Percentiles rank a stretch among this genome's conserved stretches.
Conservation (phyloP, 345 rosid species). For the Gynandropsis gynandra region DNA sequence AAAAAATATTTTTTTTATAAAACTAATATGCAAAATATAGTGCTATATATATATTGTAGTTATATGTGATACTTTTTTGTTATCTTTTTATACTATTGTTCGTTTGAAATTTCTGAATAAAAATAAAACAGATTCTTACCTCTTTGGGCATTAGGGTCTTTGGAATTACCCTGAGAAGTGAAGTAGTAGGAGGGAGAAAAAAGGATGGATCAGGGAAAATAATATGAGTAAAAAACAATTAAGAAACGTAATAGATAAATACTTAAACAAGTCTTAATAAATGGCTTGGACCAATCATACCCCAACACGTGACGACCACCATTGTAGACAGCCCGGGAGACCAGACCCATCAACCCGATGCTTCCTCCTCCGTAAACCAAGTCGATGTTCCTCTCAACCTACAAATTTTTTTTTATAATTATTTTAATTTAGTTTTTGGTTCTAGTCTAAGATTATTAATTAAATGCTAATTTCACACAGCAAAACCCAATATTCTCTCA, state of each 20-base stretch:
- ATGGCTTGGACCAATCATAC: conserved; percentile 19
- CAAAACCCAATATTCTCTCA: not conserved
- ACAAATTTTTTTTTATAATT: conserved; percentile 6
- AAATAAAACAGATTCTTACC: conserved; percentile 25
- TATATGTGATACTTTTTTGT: no score
- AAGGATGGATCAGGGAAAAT: not conserved
- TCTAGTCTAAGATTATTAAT: not conserved
- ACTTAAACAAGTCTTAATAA: not conserved
- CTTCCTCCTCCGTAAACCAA: conserved; percentile 83
- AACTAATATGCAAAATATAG: not conserved
- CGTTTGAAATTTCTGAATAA: not conserved
- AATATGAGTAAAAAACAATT: not conserved
- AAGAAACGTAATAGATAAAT: not conserved
- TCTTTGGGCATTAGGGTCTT: conserved; percentile 56
- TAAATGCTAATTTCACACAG: conserved; percentile 13
- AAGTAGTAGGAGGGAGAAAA: no score
- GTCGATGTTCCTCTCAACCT: conserved; percentile 72
- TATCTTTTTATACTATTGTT: no score
- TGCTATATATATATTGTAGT: no score
- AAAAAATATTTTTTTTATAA: not conserved
- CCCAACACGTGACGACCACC: conserved; percentile 79
- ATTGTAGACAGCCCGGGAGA: conserved; percentile 59
- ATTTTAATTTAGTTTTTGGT: not conserved
- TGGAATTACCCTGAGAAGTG: conserved; percentile 45
- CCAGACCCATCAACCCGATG: conserved; percentile 67